A percentile compares a stretch with the other conserved stretches of the same genome.
Conservation (phyloP, 495 filamentous ascomycete genomes). For the Penicillium lividum region DNA sequence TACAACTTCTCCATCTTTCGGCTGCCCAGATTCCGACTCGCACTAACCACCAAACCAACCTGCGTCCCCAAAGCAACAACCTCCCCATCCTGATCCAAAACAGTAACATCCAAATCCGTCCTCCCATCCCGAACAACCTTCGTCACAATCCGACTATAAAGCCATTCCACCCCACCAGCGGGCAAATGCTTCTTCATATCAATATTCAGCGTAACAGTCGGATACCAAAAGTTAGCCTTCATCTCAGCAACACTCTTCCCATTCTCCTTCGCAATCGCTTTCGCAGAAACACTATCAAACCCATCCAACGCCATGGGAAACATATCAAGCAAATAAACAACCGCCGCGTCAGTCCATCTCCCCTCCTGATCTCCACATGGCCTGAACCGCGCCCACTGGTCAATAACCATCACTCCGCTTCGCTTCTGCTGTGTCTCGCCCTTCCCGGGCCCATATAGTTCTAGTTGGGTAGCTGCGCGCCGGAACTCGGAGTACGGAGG, state of each 20-base stretch:
- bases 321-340: constrained; percentile 65
- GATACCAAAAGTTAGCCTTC: constrained; percentile 67
- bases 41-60: constrained; percentile 58
- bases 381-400: constrained; percentile 66
- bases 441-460: constrained; percentile 55
- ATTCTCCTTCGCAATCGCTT: constrained; percentile 21
- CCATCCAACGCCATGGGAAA: constrained; percentile 60
- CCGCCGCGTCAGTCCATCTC: constrained; percentile 53
- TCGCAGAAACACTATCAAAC: constrained; percentile 36
- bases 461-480: constrained; percentile 54
- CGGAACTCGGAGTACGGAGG: constrained; percentile 50
- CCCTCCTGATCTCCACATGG: constrained; percentile 40
- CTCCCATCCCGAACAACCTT: constrained; percentile 63
- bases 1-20: constrained; percentile 39
- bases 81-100: constrained; percentile 58
- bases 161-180: constrained; percentile 60
- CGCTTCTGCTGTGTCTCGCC: constrained; percentile 32
- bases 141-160: constrained; percentile 58
- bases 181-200: constrained; percentile 67
- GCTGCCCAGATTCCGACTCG: constrained; percentile 52
- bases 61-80: constrained; percentile 65
- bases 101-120: constrained; percentile 63
- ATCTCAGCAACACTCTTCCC: constrained; percentile 14
- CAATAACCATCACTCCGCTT: constrained; percentile 42
- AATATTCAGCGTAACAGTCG: constrained; percentile 69